Evolutionary conservation across 352 stramenopile species (phyloP), one percentile per base, ranked within the genome.

Genomic region (Phytophthora sp.): DNA sequence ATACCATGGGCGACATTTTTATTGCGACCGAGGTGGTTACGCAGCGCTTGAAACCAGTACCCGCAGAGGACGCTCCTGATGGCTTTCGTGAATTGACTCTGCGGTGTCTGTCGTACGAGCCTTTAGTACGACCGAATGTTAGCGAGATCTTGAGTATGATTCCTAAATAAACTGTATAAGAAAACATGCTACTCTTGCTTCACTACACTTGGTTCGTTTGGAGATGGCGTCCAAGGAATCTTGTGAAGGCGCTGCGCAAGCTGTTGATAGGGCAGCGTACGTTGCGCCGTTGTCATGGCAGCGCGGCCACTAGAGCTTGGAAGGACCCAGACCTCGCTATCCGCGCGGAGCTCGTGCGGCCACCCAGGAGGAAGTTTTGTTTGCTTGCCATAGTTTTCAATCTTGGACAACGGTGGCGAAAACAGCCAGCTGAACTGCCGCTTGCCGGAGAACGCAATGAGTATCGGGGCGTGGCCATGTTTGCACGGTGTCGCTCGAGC

Each of bases 361-460:
- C 89, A 96, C 5, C 73, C 82, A 9, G 64, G 36, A n/a, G 89
- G 89, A 49, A 94, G 65, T 7, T 53, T 71, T 6, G 61, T 74
- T 73, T 94, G 85, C 9, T 61, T 74, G 21, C 85, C 85, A 44
- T 80, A 90, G 49, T 51, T 74, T 18, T 90, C 80, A 16, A 91
- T 76, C 69, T 84, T 93, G 27, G 79, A 74, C 21, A 93, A 57
- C 15, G 84, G 84, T 7, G 84, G 81, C 15, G 86, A 78, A 57
- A 96, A 96, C 44, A 96, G 59, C 46, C 75, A 91, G 56, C 82
- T 89, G 66, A 95, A 96, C 59, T 96, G 89, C 18, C 89, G 83
- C 65, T 96, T 96, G 15, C 89, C 89, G 1, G 84, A 90, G 66
- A 96, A 96, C 6, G 89, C 89, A 38, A 96, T 80, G 64, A 96